phyloP scores from a whole-genome alignment of 2,329 filamentous ascomycete species.

The Trichophyton benhamiae region DNA sequence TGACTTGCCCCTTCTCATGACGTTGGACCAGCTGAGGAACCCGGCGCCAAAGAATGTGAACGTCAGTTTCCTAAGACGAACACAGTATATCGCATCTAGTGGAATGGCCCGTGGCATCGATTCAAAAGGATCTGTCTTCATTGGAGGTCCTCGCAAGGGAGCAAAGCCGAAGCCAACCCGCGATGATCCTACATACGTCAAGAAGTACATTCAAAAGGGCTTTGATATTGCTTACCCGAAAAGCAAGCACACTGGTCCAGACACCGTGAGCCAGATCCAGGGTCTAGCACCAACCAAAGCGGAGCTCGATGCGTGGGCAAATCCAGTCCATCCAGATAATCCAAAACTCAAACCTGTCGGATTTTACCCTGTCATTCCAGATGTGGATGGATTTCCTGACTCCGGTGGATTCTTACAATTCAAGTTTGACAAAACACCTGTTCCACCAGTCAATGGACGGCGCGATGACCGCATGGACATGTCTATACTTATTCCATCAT shows the following conservation, averaged over 20 bases:
- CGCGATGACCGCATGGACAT: constrained; percentile 51
- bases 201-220: constrained; percentile 49
- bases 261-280: constrained; percentile 41
- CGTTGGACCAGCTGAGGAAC: constrained; percentile 74
- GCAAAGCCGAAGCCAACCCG: constrained; percentile 27
- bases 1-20: constrained; percentile 72
- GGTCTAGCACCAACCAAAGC: constrained; percentile 42
- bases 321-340: constrained; percentile 48
- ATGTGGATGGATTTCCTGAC: constrained; percentile 48
- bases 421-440: constrained; percentile 50
- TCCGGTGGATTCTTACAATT: constrained; percentile 47
- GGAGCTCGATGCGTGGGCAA: constrained; percentile 48
- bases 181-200: constrained; percentile 50
- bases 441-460: constrained; percentile 34
- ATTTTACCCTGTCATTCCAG: constrained; percentile 49
- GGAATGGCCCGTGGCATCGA: constrained; percentile 23
- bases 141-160: constrained; percentile 14
- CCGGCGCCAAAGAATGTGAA: constrained; percentile 61
- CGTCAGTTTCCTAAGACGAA: constrained; percentile 88
- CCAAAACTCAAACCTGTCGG: constrained; percentile 46
- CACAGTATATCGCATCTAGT: constrained; percentile 65
- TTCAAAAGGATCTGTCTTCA: constrained; percentile 19
- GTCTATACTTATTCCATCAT: constrained; percentile 43
- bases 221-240: constrained; percentile 53
- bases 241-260: constrained; percentile 47